These are phyloP conservation scores for Cordyceps cicadae DNA, from an alignment of 2,329 filamentous ascomycete species.

Conservation along the genomic window DNA sequence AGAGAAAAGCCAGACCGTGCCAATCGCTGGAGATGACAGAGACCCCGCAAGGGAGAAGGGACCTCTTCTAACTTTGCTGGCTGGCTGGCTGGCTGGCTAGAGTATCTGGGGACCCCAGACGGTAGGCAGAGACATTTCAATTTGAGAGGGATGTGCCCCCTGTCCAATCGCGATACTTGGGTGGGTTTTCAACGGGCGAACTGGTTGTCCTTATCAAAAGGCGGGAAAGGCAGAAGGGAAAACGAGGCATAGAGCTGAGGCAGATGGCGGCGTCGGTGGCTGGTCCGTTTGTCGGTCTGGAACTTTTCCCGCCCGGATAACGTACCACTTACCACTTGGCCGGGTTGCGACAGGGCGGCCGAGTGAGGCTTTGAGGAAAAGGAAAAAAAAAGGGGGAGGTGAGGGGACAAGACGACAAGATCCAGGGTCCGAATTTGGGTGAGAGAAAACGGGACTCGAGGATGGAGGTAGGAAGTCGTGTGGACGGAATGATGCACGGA, in stretches of 20 bases:
- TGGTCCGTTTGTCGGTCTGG: slow-evolving; percentile 4
- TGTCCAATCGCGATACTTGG: too few relatives aligned
- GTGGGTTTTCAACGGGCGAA: too few relatives aligned
- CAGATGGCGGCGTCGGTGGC: background rate
- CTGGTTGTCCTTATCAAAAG: background rate
- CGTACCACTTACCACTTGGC: slow-evolving; percentile 6
- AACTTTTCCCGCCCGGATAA: background rate
- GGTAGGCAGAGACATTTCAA: background rate
- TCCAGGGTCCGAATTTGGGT: background rate
- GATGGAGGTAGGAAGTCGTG: background rate
- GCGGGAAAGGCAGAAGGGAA: background rate
- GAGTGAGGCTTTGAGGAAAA: background rate
- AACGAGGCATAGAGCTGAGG: background rate
- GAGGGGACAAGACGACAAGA: background rate
- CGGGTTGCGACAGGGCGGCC: background rate
- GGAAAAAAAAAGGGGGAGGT: background rate
- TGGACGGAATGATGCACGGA: too few relatives aligned
- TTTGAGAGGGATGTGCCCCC: background rate
- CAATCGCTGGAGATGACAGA: background rate
- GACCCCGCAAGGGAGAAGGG: background rate
- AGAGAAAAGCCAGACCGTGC: background rate
- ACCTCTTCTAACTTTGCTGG: background rate
- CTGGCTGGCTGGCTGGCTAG: background rate
- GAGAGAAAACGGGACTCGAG: background rate
- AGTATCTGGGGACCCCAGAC: slow-evolving; percentile 9